Evolutionary conservation across 768 basidiomycete species (phyloP).

Genomic region (Sporobolomyces phaffii): DNA sequence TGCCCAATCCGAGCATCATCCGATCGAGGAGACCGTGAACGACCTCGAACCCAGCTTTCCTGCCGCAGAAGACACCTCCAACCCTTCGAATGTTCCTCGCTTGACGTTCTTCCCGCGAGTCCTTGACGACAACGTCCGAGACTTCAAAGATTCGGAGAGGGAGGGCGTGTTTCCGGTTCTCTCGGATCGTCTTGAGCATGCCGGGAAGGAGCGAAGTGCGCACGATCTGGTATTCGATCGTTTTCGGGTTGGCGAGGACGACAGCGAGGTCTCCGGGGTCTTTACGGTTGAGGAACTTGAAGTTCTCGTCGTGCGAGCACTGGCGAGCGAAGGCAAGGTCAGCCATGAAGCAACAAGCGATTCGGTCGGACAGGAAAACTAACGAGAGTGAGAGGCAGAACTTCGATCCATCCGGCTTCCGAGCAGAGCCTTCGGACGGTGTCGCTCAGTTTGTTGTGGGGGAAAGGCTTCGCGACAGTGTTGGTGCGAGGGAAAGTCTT

Average conservation of each 20-base stretch:
- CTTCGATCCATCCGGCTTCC: conserved; percentile 91
- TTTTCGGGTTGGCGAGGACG: conserved; percentile 93
- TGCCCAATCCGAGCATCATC: conserved; percentile 90
- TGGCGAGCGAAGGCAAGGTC: conserved; percentile 44
- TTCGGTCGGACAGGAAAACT: too few relatives aligned
- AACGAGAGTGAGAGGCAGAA: conserved; percentile 86
- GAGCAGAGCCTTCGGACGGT: conserved; percentile 86
- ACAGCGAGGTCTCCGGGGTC: conserved; percentile 78
- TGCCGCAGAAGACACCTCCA: conserved; percentile 91
- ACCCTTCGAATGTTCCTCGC: conserved; percentile 81
- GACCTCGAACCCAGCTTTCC: conserved; percentile 88
- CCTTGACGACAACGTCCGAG: conserved; percentile 88
- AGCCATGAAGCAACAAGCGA: too few relatives aligned
- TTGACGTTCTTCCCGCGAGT: conserved; percentile 67
- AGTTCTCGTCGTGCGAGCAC: conserved; percentile 99
- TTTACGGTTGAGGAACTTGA: conserved; percentile 77
- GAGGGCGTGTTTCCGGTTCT: conserved; percentile 86
- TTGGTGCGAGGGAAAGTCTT: conserved; percentile 85
- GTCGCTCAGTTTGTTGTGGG: conserved; percentile 82
- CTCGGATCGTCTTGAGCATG: conserved; percentile 90
- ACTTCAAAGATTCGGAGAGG: conserved; percentile 92
- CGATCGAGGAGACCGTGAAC: conserved; percentile 91
- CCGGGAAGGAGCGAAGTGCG: conserved; percentile 93
- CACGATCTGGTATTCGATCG: conserved; percentile 94
- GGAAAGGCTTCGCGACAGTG: conserved; percentile 86